phyloP scores from a whole-genome alignment of 352 stramenopile species.

The Globisporangium solare region DNA sequence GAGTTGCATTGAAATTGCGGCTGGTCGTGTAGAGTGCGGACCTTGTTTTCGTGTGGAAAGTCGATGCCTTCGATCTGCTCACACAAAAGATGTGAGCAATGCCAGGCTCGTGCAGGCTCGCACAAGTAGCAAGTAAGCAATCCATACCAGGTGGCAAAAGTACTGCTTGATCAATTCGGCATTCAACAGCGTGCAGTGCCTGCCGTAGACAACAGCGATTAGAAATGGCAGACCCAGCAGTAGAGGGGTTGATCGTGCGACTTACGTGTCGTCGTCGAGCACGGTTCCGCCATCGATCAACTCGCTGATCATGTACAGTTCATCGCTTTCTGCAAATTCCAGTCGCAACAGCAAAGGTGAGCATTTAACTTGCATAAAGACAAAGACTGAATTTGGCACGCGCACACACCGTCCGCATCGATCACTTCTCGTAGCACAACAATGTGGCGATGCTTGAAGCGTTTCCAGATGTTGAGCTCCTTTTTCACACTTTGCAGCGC shows the following conservation, averaged over 20 bases:
- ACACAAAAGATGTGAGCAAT: neutral
- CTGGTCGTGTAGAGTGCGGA: constrained; percentile 5
- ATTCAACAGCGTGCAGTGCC: constrained; percentile 59
- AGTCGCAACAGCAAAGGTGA: no score
- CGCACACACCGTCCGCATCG: constrained; percentile 76
- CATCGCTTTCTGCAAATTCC: constrained; percentile 45
- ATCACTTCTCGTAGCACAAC: constrained; percentile 95
- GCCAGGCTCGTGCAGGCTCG: no score
- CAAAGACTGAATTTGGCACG: no score
- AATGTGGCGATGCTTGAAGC: constrained; percentile 93
- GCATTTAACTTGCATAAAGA: no score
- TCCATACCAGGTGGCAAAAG: constrained; percentile 69
- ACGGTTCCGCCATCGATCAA: constrained; percentile 67
- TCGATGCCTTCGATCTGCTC: constrained; percentile 76
- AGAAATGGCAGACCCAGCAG: neutral
- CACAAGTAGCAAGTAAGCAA: neutral
- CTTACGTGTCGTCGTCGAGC: constrained; percentile 61
- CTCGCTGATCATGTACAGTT: constrained; percentile 84
- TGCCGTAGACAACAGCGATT: constrained; percentile 13
- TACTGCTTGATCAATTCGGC: constrained; percentile 58
- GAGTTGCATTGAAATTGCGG: no score
- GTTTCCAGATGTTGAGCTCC: constrained; percentile 97
- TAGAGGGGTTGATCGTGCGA: neutral
- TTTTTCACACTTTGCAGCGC: constrained; percentile 82
- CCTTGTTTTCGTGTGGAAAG: constrained; percentile 81